Evolutionary conservation across 306 rosid species (phyloP).

Genomic region (Fragaria iinumae): DNA sequence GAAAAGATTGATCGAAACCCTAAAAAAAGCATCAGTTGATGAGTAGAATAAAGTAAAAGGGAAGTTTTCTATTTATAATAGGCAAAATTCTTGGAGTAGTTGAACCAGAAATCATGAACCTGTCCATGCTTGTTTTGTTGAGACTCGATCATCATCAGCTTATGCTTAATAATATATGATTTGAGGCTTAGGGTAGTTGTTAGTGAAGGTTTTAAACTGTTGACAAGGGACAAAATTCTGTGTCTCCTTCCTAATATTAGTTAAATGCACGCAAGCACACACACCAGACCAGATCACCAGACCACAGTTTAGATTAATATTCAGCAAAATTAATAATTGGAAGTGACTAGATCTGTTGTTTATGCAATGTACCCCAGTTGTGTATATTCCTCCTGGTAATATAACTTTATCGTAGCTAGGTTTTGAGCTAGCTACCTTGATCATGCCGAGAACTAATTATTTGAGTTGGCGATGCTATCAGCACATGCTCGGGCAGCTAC

Average conservation of each 20-base stretch:
- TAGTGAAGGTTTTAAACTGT: conserved; percentile 31
- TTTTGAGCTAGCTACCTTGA: conserved; percentile 3
- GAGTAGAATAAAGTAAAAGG: conserved; percentile 25
- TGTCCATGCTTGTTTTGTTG: conserved; percentile 1
- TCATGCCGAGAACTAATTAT: conserved; percentile 2
- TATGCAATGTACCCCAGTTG: conserved; percentile 32
- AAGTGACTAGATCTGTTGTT: conserved; percentile 26
- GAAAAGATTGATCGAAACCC: conserved; percentile 6
- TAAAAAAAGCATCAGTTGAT: not conserved
- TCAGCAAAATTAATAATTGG: not conserved
- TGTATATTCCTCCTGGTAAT: not conserved
- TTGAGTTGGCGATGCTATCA: conserved; percentile 21
- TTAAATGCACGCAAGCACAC: conserved; percentile 4
- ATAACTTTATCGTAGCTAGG: conserved; percentile 4
- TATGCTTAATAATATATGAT: not conserved
- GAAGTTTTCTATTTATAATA: conserved; percentile 8
- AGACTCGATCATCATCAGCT: not conserved
- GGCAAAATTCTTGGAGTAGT: conserved; percentile 33
- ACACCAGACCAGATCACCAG: conserved; percentile 6
- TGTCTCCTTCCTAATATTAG: not conserved
- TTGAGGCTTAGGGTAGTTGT: conserved; percentile 29
- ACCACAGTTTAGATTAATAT: conserved; percentile 16
- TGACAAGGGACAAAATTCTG: conserved; percentile 22
- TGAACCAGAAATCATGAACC: conserved; percentile 35
- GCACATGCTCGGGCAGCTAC: not conserved